A percentile compares a stretch with the other conserved stretches of the same genome.
Conservation (phyloP, 2,329 filamentous ascomycete species). For the Fusarium irregulare region DNA sequence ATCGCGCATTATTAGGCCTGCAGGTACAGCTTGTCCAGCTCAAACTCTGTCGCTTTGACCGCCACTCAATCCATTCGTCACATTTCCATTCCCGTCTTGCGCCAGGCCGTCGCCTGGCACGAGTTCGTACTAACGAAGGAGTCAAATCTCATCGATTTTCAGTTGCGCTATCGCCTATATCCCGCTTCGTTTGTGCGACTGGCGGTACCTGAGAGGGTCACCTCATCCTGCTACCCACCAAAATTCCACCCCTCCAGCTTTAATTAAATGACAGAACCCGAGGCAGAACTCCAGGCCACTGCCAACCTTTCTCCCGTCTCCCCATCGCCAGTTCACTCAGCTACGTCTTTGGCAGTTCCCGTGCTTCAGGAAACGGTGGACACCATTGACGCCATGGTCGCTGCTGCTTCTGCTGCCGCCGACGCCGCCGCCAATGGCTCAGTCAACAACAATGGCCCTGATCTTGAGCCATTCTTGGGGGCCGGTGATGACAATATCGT, state of each 20-base stretch:
- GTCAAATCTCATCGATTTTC: slow-evolving; percentile 32
- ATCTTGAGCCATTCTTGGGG: slow-evolving; percentile 50
- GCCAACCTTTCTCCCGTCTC: slow-evolving; percentile 65
- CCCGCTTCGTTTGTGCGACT: slow-evolving; percentile 37
- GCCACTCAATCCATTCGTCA: slow-evolving; percentile 25
- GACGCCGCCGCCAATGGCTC: slow-evolving; percentile 47
- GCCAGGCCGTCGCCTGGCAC: slow-evolving; percentile 37
- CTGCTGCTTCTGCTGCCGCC: slow-evolving; percentile 48
- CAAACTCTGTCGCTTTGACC: slow-evolving; percentile 21
- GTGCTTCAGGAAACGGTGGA: slow-evolving; percentile 65
- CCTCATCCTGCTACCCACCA: slow-evolving; percentile 32
- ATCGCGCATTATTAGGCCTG: slow-evolving; percentile 3
- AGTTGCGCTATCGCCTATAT: slow-evolving; percentile 32
- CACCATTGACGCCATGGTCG: slow-evolving; percentile 60
- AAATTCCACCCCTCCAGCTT: slow-evolving; percentile 26
- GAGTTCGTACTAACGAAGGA: slow-evolving; percentile 34
- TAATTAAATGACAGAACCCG: slow-evolving; percentile 60
- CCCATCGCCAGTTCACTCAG: slow-evolving; percentile 60
- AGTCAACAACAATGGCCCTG: slow-evolving; percentile 47
- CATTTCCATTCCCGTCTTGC: slow-evolving; percentile 28
- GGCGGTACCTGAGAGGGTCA: slow-evolving; percentile 25
- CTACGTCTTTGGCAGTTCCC: slow-evolving; percentile 61
- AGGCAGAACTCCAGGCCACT: slow-evolving; percentile 60
- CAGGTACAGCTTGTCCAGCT: slow-evolving; percentile 17
- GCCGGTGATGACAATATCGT: slow-evolving; percentile 54